These are phyloP conservation scores for Ceratobasidium sp. DNA, from an alignment of 1,284 basidiomycete genomes.

Conservation along the genomic window DNA sequence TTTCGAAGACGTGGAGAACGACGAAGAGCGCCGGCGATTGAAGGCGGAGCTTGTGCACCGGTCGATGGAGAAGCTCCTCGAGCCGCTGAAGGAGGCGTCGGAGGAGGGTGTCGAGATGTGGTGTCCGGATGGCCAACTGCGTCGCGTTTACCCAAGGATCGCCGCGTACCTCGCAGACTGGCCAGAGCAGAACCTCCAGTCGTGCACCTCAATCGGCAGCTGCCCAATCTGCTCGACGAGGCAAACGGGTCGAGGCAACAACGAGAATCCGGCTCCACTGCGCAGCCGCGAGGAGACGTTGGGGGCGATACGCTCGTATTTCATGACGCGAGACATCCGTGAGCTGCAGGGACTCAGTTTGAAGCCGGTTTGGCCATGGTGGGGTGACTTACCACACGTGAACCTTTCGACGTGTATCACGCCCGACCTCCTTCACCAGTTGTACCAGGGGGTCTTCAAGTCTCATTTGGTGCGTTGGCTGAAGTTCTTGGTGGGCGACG, in stretches of 20 bases:
- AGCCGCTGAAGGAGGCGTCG: neutral
- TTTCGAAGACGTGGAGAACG: slow-evolving; percentile 11
- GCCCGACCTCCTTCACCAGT: slow-evolving; percentile 43
- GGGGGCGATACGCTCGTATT: neutral
- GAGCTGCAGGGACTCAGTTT: neutral
- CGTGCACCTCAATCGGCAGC: slow-evolving; percentile 17
- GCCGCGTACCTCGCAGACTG: slow-evolving; percentile 19
- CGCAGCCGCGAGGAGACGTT: slow-evolving; percentile 12
- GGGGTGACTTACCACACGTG: slow-evolving; percentile 26
- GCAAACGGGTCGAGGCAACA: neutral
- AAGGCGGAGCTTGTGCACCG: slow-evolving; percentile 9
- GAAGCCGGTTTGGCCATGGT: slow-evolving; percentile 34
- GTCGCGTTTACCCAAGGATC: neutral
- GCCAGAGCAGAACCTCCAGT: slow-evolving; percentile 15
- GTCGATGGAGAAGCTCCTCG: slow-evolving; percentile 7
- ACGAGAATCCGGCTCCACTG: neutral
- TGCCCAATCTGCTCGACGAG: slow-evolving; percentile 8
- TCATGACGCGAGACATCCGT: neutral
- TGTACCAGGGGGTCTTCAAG: slow-evolving; percentile 40
- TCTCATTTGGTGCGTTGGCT: neutral
- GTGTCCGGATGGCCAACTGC: slow-evolving; percentile 19
- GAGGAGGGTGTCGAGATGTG: slow-evolving; percentile 25
- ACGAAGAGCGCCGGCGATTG: neutral
- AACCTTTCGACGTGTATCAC: slow-evolving; percentile 38
- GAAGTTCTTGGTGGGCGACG: neutral